Evolutionary conservation across 495 filamentous ascomycete species (phyloP).

Genomic region (Penicillium waksmanii): DNA sequence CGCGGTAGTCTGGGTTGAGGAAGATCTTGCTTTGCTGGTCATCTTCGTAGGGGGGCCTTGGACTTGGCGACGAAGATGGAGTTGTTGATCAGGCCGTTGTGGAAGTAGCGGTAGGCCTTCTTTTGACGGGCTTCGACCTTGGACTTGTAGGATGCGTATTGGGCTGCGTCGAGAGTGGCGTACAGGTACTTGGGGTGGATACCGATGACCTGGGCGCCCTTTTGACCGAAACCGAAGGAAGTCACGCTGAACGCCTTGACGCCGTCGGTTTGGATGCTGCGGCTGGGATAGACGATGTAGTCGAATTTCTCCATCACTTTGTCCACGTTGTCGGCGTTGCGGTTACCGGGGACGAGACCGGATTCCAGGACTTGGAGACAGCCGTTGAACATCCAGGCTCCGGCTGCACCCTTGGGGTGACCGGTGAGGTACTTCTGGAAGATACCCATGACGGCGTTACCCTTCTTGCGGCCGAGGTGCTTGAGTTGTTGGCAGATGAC

Average conservation of each 20-base stretch:
- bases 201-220: slow-evolving; percentile 96
- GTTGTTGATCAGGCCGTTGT: slow-evolving; percentile 96
- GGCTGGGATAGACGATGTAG: slow-evolving; percentile 95
- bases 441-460: slow-evolving; percentile 93
- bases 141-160: slow-evolving; percentile 77
- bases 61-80: slow-evolving; percentile 95
- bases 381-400: slow-evolving; percentile 99
- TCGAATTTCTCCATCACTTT: slow-evolving; percentile 95
- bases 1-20: slow-evolving; percentile 93
- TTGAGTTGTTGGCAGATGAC: slow-evolving; percentile 96
- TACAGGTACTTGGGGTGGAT: slow-evolving; percentile 96
- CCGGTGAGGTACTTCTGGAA: slow-evolving; percentile 99
- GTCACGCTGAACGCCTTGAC: slow-evolving; percentile 98
- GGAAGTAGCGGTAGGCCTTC: slow-evolving; percentile 97
- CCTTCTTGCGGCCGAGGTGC: slow-evolving; percentile 93
- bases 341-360: slow-evolving; percentile 93
- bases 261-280: slow-evolving; percentile 94
- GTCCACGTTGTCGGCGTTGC: slow-evolving; percentile 98
- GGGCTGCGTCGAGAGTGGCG: slow-evolving; percentile 85
- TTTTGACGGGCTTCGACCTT: slow-evolving; percentile 94
- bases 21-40: slow-evolving; percentile 85
- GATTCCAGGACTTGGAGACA: slow-evolving; percentile 91
- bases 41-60: slow-evolving; percentile 86
- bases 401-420: slow-evolving; percentile 98
- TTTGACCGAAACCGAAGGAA: slow-evolving; percentile 99